Evolutionary conservation across 2,329 filamentous ascomycete species (phyloP), one percentile per base, ranked within the genome.

Genomic region (Chrysoporthe deuterocubensis): DNA sequence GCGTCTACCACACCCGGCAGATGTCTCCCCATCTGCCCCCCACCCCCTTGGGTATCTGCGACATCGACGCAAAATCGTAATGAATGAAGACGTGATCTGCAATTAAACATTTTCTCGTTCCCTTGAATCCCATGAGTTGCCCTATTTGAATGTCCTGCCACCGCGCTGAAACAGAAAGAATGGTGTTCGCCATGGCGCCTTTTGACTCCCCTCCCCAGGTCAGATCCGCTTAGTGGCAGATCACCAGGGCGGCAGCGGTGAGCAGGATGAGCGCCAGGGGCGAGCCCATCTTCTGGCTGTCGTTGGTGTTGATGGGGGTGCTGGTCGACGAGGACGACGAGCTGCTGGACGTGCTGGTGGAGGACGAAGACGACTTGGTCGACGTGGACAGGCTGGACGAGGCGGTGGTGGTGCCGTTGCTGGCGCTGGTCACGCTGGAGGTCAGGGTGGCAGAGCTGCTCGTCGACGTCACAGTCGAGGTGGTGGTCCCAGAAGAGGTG

Each of bases 201-300:
- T 13, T n/a, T 48, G 21, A 34, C n/a, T 13, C 26, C 32, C 16
- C 21, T 16, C 16, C 42, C 26, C 26, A 26, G 26, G 26, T 18
- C 43, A 11, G 59, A 37, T 46, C 26, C 8, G 21, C 32, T 72
- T 79, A 82, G 76, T 81, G 79, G 71, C 81, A 79, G 78, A 80
- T 80, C 71, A 80, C 67, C 70, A 82, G 77, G 63, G 78, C 77
- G 64, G 78, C 80, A 52, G 79, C 74, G 46, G 80, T 76, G 57
- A 79, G 75, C 44, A 80, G 73, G 71, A 81, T 74, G 42, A 82
- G 74, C 54, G 79, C 80, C 54, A 81, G 75, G n/a, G 80, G 78
- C 26, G 79, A 81, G 69, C 77, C 74, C 69, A 77, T 74, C 71
- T 78, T 75, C 72, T 76, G 74, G 75, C 78, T 76, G 76, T 74